Base-by-base conservation (phyloP, 75 land plant genomes). In the Sequoiadendron giganteum region DNA sequence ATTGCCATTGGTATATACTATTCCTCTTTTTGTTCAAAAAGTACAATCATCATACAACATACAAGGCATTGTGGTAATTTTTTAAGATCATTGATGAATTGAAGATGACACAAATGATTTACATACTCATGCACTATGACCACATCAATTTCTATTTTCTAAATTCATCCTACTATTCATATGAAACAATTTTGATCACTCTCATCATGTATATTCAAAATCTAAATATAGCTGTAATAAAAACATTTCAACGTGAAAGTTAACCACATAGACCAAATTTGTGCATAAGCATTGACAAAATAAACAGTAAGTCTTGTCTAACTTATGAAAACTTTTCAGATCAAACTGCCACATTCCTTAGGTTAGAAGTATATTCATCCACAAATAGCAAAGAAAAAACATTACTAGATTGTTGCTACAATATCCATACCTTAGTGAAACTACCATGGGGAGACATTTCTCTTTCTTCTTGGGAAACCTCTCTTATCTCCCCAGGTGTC, bases 361-460 rank as follows among this genome's bases (percentile, higher is more conserved):
- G 56, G 10, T 28, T 49, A 25, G 48, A 49, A 15, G 6, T 3
- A 13, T 28, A 84, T 84, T 47, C 14, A 10, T 83, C 19, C 43
- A 56, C 10, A 85, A 36, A 48, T 38, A 89, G 3, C 1, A 3
- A 43, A 28, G 1, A 45, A 28, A 28, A 83, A 83, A 78, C 5
- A 78, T 48, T 47, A 48, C 16, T 28, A 43, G 38, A 45, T 40
- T 42, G 11, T 21, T 16, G 21, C 84, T 10, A 42, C 49, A 81
- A 45, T 21, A 10, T 0, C 10, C 83, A 38, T 61, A 93, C 96
- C 94, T 95, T 93, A 30, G 97, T 95, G 83, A 94, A 95, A 86
- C 93, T 93, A 32, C 94, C 94, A 91, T 95, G 93, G 39, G 97
- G 95, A n/a, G 95, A 93, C 76, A 78, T 87, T 28, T 88, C 47